Evolutionary conservation across 805 yeast species (phyloP), one percentile per base, ranked within the genome.

Genomic region (Ogataea pini): DNA sequence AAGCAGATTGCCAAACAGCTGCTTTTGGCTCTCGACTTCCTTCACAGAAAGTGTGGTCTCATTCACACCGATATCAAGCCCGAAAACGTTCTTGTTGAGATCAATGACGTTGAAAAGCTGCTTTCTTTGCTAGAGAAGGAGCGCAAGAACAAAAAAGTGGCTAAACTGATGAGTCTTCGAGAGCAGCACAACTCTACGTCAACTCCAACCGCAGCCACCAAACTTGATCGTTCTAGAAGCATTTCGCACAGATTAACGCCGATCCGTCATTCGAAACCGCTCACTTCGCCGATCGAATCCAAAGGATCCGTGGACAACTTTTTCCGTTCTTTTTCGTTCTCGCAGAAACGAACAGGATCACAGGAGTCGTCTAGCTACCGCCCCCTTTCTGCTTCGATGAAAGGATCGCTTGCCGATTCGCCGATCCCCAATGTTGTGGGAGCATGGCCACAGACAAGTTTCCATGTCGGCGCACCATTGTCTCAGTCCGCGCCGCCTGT

Each of bases 41-140:
- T 82, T 54, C 88, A 83, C 62, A 54, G 78, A 36, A 73, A 69
- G 57, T 82, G 88, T 63, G 86, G 86, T 2, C 70, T 83, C 9
- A 82, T 84, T 34, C 92, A 86, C 65, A 80, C 91, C 10, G 91
- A 85, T 62, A 72, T 86, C 43, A 86, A 86, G 64, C 90, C 91
- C 2, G 91, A 85, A 59, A 86, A 86, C 65, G 77, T 82, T 3
- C 63, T 79, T 36, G 72, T 79, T 36, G 81, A 78, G 53, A 76
- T 82, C 27, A 71, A 73, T 46, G 79, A 80, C 54, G 80, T 79
- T 40, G 80, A 78, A 52, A 72, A 70, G 50, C 71, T 81, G 40
- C 77, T 81, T 36, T 64, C 69, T 38, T 42, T 70, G 42, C 61
- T 77, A 36, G 80, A 76, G 62, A 50, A 67, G 56, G 65, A 70